Percentiles rank a stretch among this genome's conserved stretches.
Conservation (phyloP, 352 stramenopile genomes). For the Phytophthora aleatoria region DNA sequence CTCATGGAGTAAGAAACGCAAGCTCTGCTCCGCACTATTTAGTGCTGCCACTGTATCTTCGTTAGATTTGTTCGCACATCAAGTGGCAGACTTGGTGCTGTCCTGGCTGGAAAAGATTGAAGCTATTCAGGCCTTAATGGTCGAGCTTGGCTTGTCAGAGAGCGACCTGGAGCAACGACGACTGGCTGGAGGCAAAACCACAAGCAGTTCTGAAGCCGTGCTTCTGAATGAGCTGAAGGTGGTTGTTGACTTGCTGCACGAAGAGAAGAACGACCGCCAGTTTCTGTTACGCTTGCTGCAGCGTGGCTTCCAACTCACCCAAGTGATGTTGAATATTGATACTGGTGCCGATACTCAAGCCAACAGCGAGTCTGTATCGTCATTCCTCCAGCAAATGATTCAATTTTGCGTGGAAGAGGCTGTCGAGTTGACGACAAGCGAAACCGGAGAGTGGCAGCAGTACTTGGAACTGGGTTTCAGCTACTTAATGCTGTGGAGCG, state of each 20-base stretch:
- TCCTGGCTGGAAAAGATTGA: conserved; percentile 58
- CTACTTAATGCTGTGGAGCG: conserved; percentile 53
- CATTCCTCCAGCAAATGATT: conserved; percentile 45
- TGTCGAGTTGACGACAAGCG: conserved; percentile 7
- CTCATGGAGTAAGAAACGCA: conserved; percentile 65
- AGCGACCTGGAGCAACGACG: conserved; percentile 56
- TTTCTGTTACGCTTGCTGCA: conserved; percentile 68
- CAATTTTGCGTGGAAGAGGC: conserved; percentile 45
- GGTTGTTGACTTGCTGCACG: conserved; percentile 66
- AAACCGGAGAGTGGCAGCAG: conserved; percentile 22
- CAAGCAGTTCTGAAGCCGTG: conserved; percentile 40
- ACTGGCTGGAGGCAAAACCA: conserved; percentile 29
- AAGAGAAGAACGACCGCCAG: conserved; percentile 56
- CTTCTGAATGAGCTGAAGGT: conserved; percentile 68
- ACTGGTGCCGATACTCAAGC: not conserved
- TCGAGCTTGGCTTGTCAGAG: conserved; percentile 70
- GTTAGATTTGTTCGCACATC: conserved; percentile 48
- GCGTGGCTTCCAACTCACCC: conserved; percentile 56
- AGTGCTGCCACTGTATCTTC: conserved; percentile 31
- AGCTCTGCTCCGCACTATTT: conserved; percentile 45
- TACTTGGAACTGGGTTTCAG: conserved; percentile 50
- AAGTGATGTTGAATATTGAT: conserved; percentile 27
- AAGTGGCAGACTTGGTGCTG: conserved; percentile 56
- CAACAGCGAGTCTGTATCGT: conserved; percentile 9
- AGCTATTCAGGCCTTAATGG: conserved; percentile 53